These are phyloP conservation scores for Tubosaeta sp. DNA, from an alignment of 768 basidiomycete genomes.

Conservation along the genomic window DNA sequence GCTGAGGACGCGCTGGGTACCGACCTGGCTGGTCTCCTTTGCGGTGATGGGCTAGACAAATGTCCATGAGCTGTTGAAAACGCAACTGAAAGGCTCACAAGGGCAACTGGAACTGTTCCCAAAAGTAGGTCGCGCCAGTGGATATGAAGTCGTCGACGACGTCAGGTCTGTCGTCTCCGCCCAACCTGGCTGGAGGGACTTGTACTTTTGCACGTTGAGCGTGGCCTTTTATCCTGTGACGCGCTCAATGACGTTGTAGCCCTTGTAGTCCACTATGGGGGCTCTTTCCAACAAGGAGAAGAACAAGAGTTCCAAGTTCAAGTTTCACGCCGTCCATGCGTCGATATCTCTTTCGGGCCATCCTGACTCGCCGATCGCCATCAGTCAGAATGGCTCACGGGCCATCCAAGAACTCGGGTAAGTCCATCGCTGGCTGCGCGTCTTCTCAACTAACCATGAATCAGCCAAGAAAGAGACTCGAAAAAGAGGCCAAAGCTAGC, in stretches of 20 bases:
- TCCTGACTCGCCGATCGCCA: not conserved
- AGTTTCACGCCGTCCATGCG: not conserved
- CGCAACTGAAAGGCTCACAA: conserved; percentile 53
- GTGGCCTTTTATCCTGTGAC: conserved; percentile 58
- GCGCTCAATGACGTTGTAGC: conserved; percentile 62
- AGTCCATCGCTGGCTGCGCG: conserved; percentile 2
- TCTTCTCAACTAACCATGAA: conserved; percentile 1
- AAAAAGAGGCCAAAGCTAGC: conserved; percentile 81
- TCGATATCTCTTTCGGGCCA: not conserved
- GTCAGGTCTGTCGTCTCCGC: conserved; percentile 80
- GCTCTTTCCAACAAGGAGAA: conserved; percentile 14
- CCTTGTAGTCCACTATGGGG: conserved; percentile 41
- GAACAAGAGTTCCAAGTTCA: conserved; percentile 17
- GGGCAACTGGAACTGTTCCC: conserved; percentile 88
- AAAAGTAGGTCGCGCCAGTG: conserved; percentile 82
- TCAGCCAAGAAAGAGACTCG: conserved; percentile 72
- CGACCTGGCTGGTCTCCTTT: conserved; percentile 81
- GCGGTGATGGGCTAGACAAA: conserved; percentile 58
- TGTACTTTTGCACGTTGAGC: conserved; percentile 84
- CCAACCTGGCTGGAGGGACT: conserved; percentile 85
- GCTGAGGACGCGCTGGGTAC: conserved; percentile 83
- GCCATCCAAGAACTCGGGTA: conserved; percentile 41
- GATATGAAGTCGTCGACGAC: conserved; percentile 70
- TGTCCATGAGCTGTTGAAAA: not conserved
- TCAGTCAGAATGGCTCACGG: not conserved